Base-by-base conservation (phyloP, 495 filamentous ascomycete species). In the Sabuloglossum arenarium region DNA sequence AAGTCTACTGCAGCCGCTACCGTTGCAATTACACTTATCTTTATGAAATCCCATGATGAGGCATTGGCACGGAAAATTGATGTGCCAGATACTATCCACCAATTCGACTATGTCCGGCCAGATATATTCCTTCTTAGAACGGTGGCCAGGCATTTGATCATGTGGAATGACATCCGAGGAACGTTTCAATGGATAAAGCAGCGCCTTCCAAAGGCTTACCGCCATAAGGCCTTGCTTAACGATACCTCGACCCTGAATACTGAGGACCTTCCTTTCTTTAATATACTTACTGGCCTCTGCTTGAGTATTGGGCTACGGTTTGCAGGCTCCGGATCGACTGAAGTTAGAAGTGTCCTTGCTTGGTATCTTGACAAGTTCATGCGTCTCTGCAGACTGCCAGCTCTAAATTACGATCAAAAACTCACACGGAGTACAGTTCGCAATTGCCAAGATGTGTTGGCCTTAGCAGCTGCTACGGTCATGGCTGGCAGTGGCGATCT, bases 401-500 rank as follows among this genome's bases (percentile, higher is more conserved):
- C 79, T 6, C 59, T 68, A 6, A 84, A 75, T 58, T 95, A 91
- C 64, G 91, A 99, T 63, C 74, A 78, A 19, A 86, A 82, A 64
- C 74, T 93, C 24, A 75, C 91, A 8, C 78, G 84, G 14, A 82
- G 82, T 54, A 90, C 89, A 6, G 81, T 85, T 19, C 78, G 85
- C 42, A 91, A 94, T 68, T 96, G 89, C 65, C 85, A 94, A 63
- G 88, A 96, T 62, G 69, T 88, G 21, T 65, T 94, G 14, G 84
- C 84, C 0, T 73, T 99, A 3, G 79, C 87, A 37, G 75, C 77
- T n/a, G 80, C 88, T 1, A 86, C 80, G 5, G 86, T 95, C 34
- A 95, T 96, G 89, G 88, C 91, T 16, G 91, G 91, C 12, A 95
- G 85, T 1, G 93, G 91, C 30, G 93, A 99, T 64, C 69, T 99